Evolutionary conservation across 129 eudicot species (phyloP).

Genomic region (Deinandra increscens): DNA sequence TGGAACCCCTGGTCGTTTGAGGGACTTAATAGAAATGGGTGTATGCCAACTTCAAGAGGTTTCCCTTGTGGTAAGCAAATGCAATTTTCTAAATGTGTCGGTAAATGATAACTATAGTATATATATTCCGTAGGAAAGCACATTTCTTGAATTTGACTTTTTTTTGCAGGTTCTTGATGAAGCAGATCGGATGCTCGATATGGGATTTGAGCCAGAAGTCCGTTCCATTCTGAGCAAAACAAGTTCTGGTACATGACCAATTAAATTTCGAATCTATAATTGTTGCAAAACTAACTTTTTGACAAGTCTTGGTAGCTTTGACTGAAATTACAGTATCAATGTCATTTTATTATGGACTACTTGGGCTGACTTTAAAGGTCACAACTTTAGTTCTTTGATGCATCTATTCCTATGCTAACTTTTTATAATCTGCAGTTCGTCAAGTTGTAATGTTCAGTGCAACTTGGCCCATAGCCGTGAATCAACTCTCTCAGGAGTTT

Average conservation of each 20-base stretch:
- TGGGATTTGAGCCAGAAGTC: slow-evolving; percentile 99
- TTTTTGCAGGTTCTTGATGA: slow-evolving; percentile 91
- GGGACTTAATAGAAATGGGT: slow-evolving; percentile 88
- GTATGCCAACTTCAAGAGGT: slow-evolving; percentile 71
- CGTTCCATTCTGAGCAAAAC: slow-evolving; percentile 85
- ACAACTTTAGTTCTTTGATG: slow-evolving; percentile 2
- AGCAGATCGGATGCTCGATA: slow-evolving; percentile 99
- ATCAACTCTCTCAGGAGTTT: slow-evolving; percentile 32
- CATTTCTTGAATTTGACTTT: background rate
- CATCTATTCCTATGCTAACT: background rate
- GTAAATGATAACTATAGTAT: background rate
- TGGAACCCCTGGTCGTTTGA: slow-evolving; percentile 98
- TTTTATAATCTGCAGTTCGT: too few relatives aligned
- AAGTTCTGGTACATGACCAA: slow-evolving; percentile 51
- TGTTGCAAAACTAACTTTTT: slow-evolving; percentile 36
- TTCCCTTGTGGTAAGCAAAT: slow-evolving; percentile 78
- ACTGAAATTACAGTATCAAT: background rate
- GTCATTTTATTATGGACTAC: background rate
- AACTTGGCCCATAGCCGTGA: background rate
- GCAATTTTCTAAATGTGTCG: background rate
- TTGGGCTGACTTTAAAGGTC: slow-evolving; percentile 3
- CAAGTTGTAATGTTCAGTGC: too few relatives aligned
- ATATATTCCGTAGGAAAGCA: background rate
- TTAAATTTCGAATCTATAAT: slow-evolving; percentile 48
- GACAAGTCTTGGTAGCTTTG: background rate